Evolutionary conservation across 371 early-diverging fungal genomes (phyloP), one percentile per base, ranked within the genome.

Genomic region (Rhizopus sp.): DNA sequence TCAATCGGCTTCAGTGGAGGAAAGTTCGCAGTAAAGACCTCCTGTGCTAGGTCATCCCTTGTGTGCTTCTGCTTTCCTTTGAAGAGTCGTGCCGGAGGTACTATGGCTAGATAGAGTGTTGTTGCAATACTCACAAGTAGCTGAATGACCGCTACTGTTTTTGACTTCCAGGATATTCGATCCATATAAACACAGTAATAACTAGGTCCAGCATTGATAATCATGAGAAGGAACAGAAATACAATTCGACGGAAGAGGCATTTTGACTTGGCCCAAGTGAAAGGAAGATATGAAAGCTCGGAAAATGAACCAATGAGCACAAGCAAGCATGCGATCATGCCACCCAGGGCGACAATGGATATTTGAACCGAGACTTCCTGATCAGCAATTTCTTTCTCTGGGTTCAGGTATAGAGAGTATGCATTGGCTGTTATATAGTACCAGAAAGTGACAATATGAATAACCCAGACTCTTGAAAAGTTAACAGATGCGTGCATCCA

Each of bases 391-490:
- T 73, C 71, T 35, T 72, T 68, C 13, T 78, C 73, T 47, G 63
- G 57, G 55, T 72, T 62, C 12, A 77, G 59, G 63, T 91, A 90
- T 7, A 93, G 51, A 34, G 88, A 85, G 37, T 87, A 82, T 4
- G 88, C 86, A 57, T 88, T 88, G 57, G 83, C 88, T 57, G 86
- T 83, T 32, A 87, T 88, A 66, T 89, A 91, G 78, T 90, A 93
- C 79, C 87, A 93, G 67, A 92, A 94, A 13, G 89, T 76, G 2
- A 86, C 84, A 34, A 93, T 75, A 62, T 93, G 93, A 65, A 93
- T 87, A 45, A 91, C 89, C 95, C 93, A 94, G 16, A 93, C 80
- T 17, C 93, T 88, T 9, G 88, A 81, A 55, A 94, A 95, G 71
- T 94, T 95, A 66, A 89, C 85, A 38, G 91, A 81, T 10, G 92